A percentile compares a stretch with the other conserved stretches of the same genome.
Conservation (phyloP, 208 protist genomes). For the Wallacemonas sp. region DNA sequence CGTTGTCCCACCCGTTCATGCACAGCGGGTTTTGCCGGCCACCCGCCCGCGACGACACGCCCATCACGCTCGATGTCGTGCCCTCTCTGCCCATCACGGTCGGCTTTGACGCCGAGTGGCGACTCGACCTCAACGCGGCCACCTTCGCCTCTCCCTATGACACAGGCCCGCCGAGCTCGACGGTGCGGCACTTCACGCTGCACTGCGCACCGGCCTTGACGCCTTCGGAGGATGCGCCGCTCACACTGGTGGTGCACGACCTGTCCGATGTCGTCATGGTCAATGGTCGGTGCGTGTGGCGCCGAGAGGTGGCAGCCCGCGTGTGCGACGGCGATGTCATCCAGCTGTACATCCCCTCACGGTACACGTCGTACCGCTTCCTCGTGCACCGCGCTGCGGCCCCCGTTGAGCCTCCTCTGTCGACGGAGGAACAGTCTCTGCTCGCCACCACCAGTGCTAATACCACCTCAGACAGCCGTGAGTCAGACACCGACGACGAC, state of each 20-base stretch:
- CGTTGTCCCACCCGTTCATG: too few relatives aligned
- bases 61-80: not conserved
- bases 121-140: not conserved
- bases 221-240: not conserved
- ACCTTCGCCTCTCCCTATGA: too few relatives aligned
- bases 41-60: too few relatives aligned
- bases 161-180: too few relatives aligned
- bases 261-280: not conserved
- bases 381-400: not conserved
- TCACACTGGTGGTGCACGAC: not conserved
- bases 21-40: too few relatives aligned
- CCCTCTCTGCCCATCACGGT: not conserved
- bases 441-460: too few relatives aligned
- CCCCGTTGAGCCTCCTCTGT: too few relatives aligned
- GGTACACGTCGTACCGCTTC: not conserved
- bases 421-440: too few relatives aligned
- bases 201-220: not conserved
- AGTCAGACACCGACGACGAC: too few relatives aligned
- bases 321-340: conserved; percentile 3
- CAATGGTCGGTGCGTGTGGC: conserved; percentile 7
- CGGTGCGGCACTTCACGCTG: not conserved
- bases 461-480: too few relatives aligned
- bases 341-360: not conserved
- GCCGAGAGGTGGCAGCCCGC: not conserved
- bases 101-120: not conserved